Evolutionary conservation across 257 asterid genomes (phyloP), one percentile per base, ranked within the genome.

Genomic region (Gynochthodes officinalis): DNA sequence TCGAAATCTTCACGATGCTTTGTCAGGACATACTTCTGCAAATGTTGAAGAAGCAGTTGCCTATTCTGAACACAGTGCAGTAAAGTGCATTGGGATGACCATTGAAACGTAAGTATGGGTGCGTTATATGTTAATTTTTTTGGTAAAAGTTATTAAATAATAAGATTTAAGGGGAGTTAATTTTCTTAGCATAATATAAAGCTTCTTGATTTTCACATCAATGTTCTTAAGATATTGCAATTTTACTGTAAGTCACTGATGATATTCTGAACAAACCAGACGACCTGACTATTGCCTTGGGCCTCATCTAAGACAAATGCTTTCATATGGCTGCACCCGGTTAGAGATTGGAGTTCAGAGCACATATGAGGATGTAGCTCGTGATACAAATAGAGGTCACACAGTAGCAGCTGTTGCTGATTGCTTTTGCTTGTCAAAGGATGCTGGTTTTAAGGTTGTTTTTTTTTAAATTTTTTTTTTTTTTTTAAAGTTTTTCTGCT

Each of bases 251-350:
- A n/a, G 33, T 69, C 35, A 74, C 82, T 79, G 43, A 82, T 77
- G 33, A 69, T 43, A 15, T 80, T 71, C 71, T 65, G 63, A 74
- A 70, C 75, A 48, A 46, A 61, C 77, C 77, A 94, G 99, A 85
- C 88, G 98, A 77, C 99, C 98, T 75, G 99, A 92, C 74, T 95
- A 95, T 79, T 95, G 99, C 87, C 94, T 95, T 75, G 99, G 99
- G 73, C 97, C 99, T 52, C 99, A 95, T 82, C 77, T 95, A 81
- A 84, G 99, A 82, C 99, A 95, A 86, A 95, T 95, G 99, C 99
- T 92, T 79, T 76, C 83, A 11, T 95, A 95, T 81, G 98, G 99
- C 69, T 95, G 98, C 81, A 95, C 99, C 13, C 85, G 98, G 64
- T 86, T 95, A 69, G 99, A 95, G 86, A 95, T 95, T 76, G 99